Conservation (phyloP, 192 early-diverging fungal genomes). For the Gonapodya sp. region DNA sequence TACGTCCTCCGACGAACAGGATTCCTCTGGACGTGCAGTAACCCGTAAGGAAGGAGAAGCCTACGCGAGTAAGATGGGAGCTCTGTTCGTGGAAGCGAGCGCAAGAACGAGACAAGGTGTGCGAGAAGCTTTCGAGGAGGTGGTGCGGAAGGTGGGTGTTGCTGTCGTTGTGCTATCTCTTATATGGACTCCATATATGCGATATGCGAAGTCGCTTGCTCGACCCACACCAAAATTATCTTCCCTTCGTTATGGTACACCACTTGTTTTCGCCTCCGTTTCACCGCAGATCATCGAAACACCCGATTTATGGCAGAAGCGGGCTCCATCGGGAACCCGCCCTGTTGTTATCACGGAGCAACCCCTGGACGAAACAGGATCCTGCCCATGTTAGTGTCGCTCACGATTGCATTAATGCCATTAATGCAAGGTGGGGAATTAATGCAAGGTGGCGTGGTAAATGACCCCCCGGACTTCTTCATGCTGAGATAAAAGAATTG, state of each 20-base stretch:
- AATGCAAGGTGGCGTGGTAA: no score
- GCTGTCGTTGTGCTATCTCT: no score
- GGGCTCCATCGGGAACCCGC: no score
- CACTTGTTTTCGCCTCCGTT: not conserved
- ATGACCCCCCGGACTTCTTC: no score
- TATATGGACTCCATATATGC: constrained; percentile 8
- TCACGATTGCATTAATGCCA: no score
- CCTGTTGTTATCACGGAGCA: no score
- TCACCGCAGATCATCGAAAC: constrained; percentile 48
- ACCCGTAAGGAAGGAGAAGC: constrained; percentile 77
- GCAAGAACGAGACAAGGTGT: constrained; percentile 92
- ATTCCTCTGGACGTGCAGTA: constrained; percentile 58
- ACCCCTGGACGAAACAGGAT: no score
- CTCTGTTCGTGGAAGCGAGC: constrained; percentile 91
- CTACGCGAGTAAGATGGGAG: constrained; percentile 80
- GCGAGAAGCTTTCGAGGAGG: constrained; percentile 85
- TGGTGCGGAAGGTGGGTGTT: constrained; percentile 84
- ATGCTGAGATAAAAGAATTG: no score
- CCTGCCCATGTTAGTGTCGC: no score
- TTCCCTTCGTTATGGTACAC: no score
- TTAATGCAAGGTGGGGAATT: no score
- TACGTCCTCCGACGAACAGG: constrained; percentile 42
- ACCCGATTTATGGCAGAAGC: constrained; percentile 55
- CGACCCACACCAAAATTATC: no score
- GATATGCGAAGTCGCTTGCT: not conserved